Evolutionary conservation across 169 alveolate species (phyloP), one percentile per base, ranked within the genome.

Genomic region (Plasmodium vivax): DNA sequence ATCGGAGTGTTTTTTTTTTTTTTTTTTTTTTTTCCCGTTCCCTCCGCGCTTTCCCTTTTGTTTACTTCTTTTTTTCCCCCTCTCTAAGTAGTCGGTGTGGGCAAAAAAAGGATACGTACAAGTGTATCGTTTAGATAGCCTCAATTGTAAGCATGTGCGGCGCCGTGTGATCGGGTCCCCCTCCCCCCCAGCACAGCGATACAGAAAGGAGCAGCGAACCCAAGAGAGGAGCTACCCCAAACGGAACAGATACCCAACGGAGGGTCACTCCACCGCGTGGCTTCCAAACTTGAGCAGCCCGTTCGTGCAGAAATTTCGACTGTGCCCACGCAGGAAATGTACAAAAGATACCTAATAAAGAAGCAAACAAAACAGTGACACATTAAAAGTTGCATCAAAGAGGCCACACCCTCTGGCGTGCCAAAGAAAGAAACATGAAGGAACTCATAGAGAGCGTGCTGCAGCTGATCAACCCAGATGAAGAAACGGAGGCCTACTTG

Each of bases 401-500:
- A 62, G 74, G 34, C 74, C 10, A 62, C 34, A 19, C 16, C 34
- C 3, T n/a, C 34, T 62, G 74, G 74, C 8, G 34, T 62, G 74
- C 34, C 38, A 74, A 74, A 88, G 16, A 47, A 9, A 7, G 32
- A 80, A 90, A 34, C 45, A 90, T 90, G 94, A 71, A 81, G 72
- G 90, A 90, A 79, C 91, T 81, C 41, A 23, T 90, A 43, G 83
- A 80, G 30, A 73, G 36, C 36, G 45, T 90, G 32, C 74, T 79
- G 19, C 83, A 51, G 43, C 72, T 79, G 14, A 16, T 90, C 10
- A 75, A 90, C 41, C 47, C 73, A 45, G 94, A 90, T 45, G 94
- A 90, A 45, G 91, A 80, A 90, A 81, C 83, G 16, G 84, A 58
- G 47, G 47, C 14, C 45, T 90, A 90, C 73, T 90, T 90, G 82